Percentiles rank a stretch among this genome's conserved stretches.
Conservation (phyloP, 2,329 filamentous ascomycete genomes). For the Bisporella sp. region DNA sequence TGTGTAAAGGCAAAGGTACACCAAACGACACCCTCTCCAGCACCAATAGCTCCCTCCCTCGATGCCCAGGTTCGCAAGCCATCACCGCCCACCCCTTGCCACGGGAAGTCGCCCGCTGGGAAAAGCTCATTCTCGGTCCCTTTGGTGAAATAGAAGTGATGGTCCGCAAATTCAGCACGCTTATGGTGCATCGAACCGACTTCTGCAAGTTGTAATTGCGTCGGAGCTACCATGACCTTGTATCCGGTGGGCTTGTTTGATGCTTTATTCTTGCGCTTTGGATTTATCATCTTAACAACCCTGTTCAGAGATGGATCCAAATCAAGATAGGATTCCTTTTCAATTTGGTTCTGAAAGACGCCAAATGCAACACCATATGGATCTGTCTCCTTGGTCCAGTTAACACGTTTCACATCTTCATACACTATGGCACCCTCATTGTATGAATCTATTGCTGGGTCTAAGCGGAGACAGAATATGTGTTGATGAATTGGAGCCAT, state of each 20-base stretch:
- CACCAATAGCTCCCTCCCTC: constrained; percentile 75
- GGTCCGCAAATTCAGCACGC: constrained; percentile 69
- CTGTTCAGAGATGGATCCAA: constrained; percentile 34
- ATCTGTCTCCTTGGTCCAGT: constrained; percentile 39
- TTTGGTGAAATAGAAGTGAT: constrained; percentile 70
- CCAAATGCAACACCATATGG: constrained; percentile 48
- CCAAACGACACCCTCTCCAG: constrained; percentile 81
- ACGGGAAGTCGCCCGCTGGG: constrained; percentile 23
- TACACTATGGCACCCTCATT: constrained; percentile 48
- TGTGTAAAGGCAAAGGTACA: constrained; percentile 86
- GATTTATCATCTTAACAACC: constrained; percentile 84
- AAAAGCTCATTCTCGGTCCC: constrained; percentile 48
- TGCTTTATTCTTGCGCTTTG: constrained; percentile 69
- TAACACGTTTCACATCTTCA: constrained; percentile 37
- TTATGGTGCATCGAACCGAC: constrained; percentile 78
- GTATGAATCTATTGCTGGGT: constrained; percentile 50
- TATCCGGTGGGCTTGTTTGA: constrained; percentile 76
- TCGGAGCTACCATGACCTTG: constrained; percentile 78
- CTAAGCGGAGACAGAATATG: constrained; percentile 47
- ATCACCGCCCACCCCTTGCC: constrained; percentile 17
- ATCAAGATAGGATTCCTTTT: background rate
- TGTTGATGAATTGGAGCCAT: constrained; percentile 55
- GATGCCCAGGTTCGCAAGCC: background rate
- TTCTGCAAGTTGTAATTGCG: constrained; percentile 69
- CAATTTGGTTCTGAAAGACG: constrained; percentile 9